Conservation (phyloP, 148 eudicot species). For the Rhododendron simsii region DNA sequence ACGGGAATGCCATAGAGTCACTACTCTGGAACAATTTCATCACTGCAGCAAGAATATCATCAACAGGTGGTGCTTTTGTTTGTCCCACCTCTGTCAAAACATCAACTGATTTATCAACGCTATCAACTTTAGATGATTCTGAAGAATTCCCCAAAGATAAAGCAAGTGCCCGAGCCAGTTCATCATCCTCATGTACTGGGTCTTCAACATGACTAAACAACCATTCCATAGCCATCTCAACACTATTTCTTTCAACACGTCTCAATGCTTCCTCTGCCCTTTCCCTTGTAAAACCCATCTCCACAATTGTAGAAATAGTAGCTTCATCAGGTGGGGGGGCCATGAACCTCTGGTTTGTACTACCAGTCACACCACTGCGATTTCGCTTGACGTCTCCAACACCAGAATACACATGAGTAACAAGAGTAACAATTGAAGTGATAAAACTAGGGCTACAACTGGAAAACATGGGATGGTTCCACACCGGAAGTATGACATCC, state of each 20-base stretch:
- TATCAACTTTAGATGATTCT: slow-evolving; percentile 72
- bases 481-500: slow-evolving; percentile 90
- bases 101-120: slow-evolving; percentile 55
- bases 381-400: slow-evolving; percentile 75
- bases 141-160: slow-evolving; percentile 81
- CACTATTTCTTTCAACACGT: slow-evolving; percentile 85
- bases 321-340: slow-evolving; percentile 94
- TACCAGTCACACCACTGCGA: slow-evolving; percentile 51
- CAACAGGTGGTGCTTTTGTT: slow-evolving; percentile 70
- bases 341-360: slow-evolving; percentile 53
- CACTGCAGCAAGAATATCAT: slow-evolving; percentile 70
- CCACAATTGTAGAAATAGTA: slow-evolving; percentile 82
- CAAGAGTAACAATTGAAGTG: slow-evolving; percentile 59
- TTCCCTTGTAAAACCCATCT: slow-evolving; percentile 95
- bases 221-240: slow-evolving; percentile 99
- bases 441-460: slow-evolving; percentile 64
- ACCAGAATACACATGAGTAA: slow-evolving; percentile 81
- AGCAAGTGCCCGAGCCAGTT: slow-evolving; percentile 89
- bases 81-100: slow-evolving; percentile 56
- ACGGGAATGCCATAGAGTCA: slow-evolving; percentile 74
- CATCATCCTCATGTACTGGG: slow-evolving; percentile 94
- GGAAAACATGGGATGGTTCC: slow-evolving; percentile 93
- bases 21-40: slow-evolving; percentile 77
- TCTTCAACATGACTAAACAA: slow-evolving; percentile 85
- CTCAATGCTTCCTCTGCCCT: slow-evolving; percentile 97